Conservation (phyloP, 2,329 filamentous ascomycete species). For the Aciculosporium take region DNA sequence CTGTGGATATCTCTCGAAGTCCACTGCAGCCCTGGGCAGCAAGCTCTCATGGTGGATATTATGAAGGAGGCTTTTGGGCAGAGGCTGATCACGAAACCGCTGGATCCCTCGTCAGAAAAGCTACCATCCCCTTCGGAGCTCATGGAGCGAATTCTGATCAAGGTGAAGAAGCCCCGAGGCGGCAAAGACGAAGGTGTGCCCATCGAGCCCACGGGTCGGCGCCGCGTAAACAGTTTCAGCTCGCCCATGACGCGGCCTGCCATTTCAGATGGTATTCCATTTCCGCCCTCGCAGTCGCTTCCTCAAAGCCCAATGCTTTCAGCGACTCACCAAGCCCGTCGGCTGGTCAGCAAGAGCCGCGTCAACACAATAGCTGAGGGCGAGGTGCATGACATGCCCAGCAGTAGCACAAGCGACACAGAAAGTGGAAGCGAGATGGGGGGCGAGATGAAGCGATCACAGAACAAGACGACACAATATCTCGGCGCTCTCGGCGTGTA, state of each 20-base stretch:
- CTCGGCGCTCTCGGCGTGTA: conserved; percentile 78
- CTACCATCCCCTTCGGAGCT: conserved; percentile 80
- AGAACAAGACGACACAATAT: conserved; percentile 74
- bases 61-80: conserved; percentile 74
- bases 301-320: conserved; percentile 40
- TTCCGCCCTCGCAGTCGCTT: conserved; percentile 36
- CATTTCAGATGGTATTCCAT: conserved; percentile 37
- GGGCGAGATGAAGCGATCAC: conserved; percentile 37
- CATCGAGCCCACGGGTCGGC: conserved; percentile 28
- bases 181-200: conserved; percentile 25
- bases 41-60: conserved; percentile 75
- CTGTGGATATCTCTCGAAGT: conserved; percentile 93
- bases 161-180: conserved; percentile 65
- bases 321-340: conserved; percentile 37
- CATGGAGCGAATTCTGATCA: conserved; percentile 73
- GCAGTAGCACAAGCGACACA: conserved; percentile 63
- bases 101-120: conserved; percentile 51
- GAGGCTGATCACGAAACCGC: conserved; percentile 61
- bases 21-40: conserved; percentile 74
- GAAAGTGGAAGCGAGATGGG: conserved; percentile 52
- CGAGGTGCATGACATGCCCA: conserved; percentile 38
- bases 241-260: conserved; percentile 47
- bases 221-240: conserved; percentile 57
- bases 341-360: conserved; percentile 33
- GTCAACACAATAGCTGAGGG: conserved; percentile 45